Base-by-base conservation (phyloP, 371 early-diverging fungal genomes). In the Cokeromyces recurvatus region DNA sequence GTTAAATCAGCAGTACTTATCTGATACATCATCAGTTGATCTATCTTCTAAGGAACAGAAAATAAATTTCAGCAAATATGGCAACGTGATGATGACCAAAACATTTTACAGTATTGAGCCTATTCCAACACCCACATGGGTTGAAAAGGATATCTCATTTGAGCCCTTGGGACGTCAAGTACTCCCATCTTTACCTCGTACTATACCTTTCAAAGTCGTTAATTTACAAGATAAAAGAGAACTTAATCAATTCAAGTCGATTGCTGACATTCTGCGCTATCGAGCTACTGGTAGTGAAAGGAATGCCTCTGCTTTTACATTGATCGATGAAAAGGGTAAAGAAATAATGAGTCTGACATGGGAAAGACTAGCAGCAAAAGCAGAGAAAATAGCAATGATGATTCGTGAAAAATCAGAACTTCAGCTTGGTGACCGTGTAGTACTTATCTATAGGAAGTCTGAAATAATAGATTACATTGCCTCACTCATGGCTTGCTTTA, bases 401-500 rank as follows among this genome's bases (percentile, higher is more conserved):
- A 68, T 88, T 34, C 73, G 72, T 27, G 75, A 85, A 27, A 77
- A 79, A 51, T 66, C 71, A 50, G 78, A 59, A 6, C 36, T 78
- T 2, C 45, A 47, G 22, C 63, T 71, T 14, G 89, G 89, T 10
- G 84, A 82, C 35, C 66, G 82, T 6, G 74, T 91, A 0, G 85
- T 84, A 7, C 66, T 92, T 8, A 64, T 90, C 16, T 92, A 86
- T 56, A 73, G 84, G 29, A 85, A 84, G 43, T 66, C 73, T 12
- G 92, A 92, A 56, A 66, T 84, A 24, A 50, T 85, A 27, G 91
- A 92, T 17, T 90, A 79, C 50, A 51, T 89, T 23, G 83, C 79
- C 1, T 81, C 86, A 20, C 55, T 90, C 32, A 79, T 81, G 35
- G 91, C 82, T 9, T 89, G 91, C 60, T 84, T 90, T 60, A 72